Evolutionary conservation across 352 stramenopile species (phyloP).

Genomic region (Paralagenidium karlingii): DNA sequence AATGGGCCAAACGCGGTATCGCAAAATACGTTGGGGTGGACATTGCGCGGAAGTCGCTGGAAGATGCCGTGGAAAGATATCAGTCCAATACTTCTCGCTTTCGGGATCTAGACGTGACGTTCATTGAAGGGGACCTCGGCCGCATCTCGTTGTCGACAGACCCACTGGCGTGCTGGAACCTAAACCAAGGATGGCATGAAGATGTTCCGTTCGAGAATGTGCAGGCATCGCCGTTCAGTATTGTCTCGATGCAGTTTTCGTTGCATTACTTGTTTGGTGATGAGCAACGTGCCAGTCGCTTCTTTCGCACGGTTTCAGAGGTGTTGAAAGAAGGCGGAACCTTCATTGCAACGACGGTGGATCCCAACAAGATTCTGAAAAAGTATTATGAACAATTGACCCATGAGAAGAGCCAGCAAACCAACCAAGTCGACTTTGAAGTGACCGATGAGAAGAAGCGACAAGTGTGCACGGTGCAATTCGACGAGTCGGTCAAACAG

Average conservation of each 20-base stretch:
- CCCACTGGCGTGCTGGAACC: conserved; percentile 56
- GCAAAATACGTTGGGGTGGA: conserved; percentile 95
- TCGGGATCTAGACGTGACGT: conserved; percentile 60
- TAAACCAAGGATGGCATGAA: conserved; percentile 40
- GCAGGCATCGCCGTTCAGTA: conserved; percentile 73
- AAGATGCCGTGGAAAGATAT: conserved; percentile 87
- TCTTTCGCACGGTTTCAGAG: conserved; percentile 90
- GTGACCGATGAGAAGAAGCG: conserved; percentile 63
- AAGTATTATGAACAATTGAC: conserved; percentile 69
- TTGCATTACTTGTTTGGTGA: conserved; percentile 99
- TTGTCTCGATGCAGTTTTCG: conserved; percentile 98
- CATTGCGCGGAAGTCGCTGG: conserved; percentile 93
- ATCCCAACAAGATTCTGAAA: conserved; percentile 86
- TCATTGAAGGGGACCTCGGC: conserved; percentile 70
- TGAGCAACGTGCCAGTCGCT: conserved; percentile 76
- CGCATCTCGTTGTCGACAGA: conserved; percentile 52
- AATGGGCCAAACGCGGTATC: conserved; percentile 90
- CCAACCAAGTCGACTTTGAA: conserved; percentile 30
- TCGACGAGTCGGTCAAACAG: conserved; percentile 38
- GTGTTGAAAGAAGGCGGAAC: conserved; percentile 88
- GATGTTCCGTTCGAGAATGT: conserved; percentile 21
- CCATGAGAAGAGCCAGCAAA: conserved; percentile 8
- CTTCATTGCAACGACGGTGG: conserved; percentile 96
- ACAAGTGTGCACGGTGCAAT: conserved; percentile 66
- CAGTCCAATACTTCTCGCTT: conserved; percentile 52